These are phyloP conservation scores for Saccharum hybrid DNA, from an alignment of 202 grass and related monocot species.

Conservation along the genomic window DNA sequence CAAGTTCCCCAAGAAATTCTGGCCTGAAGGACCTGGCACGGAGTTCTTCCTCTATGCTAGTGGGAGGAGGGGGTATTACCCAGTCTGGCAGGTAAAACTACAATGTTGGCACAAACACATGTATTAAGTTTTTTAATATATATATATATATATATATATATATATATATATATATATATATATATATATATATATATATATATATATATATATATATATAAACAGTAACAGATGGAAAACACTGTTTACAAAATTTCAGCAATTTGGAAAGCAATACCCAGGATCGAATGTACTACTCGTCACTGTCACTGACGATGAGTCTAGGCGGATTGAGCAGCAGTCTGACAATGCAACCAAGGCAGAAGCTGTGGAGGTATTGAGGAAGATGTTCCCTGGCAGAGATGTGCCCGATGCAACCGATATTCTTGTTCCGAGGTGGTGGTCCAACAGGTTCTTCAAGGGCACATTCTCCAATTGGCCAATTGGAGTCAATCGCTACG, in stretches of 20 bases:
- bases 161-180: too few relatives aligned
- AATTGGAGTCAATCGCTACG: constrained; percentile 65
- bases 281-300: constrained; percentile 63
- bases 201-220: neutral
- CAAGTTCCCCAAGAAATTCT: constrained; percentile 61
- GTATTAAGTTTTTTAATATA: neutral
- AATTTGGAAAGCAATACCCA: constrained; percentile 68
- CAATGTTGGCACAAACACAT: neutral
- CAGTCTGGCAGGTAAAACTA: constrained; percentile 58
- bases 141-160: too few relatives aligned
- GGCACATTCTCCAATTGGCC: constrained; percentile 83
- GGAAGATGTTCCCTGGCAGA: constrained; percentile 58
- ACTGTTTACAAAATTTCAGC: constrained; percentile 37
- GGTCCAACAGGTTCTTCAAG: constrained; percentile 73
- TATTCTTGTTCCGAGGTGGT: constrained; percentile 69
- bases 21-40: constrained; percentile 61
- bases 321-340: constrained; percentile 73
- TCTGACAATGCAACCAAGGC: constrained; percentile 54
- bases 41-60: constrained; percentile 72
- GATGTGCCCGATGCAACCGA: constrained; percentile 60
- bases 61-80: constrained; percentile 62
- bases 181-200: too few relatives aligned
- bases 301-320: constrained; percentile 72
- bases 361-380: constrained; percentile 62
- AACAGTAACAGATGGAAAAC: neutral